A percentile compares a stretch with the other conserved stretches of the same genome.
phyloP scores from a whole-genome alignment of 2,329 filamentous ascomycete genomes.

The Microsporum canis region DNA sequence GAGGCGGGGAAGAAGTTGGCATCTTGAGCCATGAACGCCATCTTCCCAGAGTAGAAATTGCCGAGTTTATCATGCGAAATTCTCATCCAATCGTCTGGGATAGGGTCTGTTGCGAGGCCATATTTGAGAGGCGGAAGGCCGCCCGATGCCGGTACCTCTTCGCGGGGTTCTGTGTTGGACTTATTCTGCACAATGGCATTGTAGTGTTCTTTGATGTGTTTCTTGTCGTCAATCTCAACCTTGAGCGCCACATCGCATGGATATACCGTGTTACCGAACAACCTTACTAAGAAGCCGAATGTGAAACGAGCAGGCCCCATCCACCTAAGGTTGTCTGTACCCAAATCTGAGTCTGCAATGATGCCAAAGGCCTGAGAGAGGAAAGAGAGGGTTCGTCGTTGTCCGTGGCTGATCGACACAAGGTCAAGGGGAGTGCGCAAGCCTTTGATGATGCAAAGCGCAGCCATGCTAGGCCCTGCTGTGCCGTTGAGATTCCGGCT shows the following conservation, averaged over 20 bases:
- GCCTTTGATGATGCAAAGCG: conserved; percentile 77
- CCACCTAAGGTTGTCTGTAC: conserved; percentile 84
- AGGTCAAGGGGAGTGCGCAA: conserved; percentile 74
- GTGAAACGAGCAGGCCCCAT: conserved; percentile 82
- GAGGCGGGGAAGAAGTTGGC: conserved; percentile 72
- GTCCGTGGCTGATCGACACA: conserved; percentile 74
- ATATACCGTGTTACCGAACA: conserved; percentile 66
- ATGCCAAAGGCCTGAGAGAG: conserved; percentile 83
- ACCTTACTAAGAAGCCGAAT: conserved; percentile 65
- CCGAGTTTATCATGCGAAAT: conserved; percentile 66
- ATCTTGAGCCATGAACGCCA: conserved; percentile 82
- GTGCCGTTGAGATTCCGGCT: conserved; percentile 81
- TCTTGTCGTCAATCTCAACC: conserved; percentile 66
- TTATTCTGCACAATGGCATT: conserved; percentile 35
- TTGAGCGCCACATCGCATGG: conserved; percentile 83
- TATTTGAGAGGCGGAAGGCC: conserved; percentile 64
- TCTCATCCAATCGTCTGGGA: conserved; percentile 68
- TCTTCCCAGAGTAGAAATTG: conserved; percentile 91
- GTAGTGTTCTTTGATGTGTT: conserved; percentile 62
- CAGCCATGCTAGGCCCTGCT: conserved; percentile 60
- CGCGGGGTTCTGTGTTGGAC: conserved; percentile 17
- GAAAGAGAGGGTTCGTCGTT: conserved; percentile 66
- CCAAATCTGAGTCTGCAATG: conserved; percentile 79
- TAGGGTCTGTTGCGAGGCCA: conserved; percentile 64
- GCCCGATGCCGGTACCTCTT: conserved; percentile 34